Evolutionary conservation across 495 filamentous ascomycete species (phyloP), one percentile per base, ranked within the genome.

Genomic region (Amniculicola lignicola): DNA sequence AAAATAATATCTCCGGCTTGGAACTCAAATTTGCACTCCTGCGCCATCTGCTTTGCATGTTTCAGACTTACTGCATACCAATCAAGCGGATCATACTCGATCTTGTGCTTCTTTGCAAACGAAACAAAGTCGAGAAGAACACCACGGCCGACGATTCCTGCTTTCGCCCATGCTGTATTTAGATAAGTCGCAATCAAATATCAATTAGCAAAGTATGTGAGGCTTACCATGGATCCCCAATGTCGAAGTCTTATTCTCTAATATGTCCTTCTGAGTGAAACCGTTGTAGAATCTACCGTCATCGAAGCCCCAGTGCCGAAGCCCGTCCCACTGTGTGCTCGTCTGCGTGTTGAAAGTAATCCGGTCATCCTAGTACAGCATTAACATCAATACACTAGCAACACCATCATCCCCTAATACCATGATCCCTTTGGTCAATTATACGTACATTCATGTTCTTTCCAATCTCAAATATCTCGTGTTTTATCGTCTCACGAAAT

Each of bases 311-410:
- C 40, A 64, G 28, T 64, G 61, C 12, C 61, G 23, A 2, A 64
- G 36, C 10, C 61, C 61, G 21, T 64, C 61, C 61, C 61, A 64
- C 47, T 64, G 61, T 3, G 56, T 51, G 16, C 56, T 53, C 6
- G 36, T 51, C 36, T 64, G 61, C 1, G 61, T 50, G 27, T 64
- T 64, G 56, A 64, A 56, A 5, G 53, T 51, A 9, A 49, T 42
- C 24, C 38, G 33, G 33, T 63, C 60, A 38, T 63, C 60, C 47
- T 52, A 53, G 2, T n/a, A n/a, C n/a, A n/a, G n/a, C n/a, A n/a
- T n/a, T n/a, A n/a, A n/a, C n/a, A n/a, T n/a, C n/a, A n/a, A n/a
- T n/a, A n/a, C n/a, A n/a, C n/a, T n/a, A n/a, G n/a, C n/a, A n/a
- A n/a, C n/a, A n/a, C n/a, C n/a, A n/a, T n/a, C n/a, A n/a, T n/a